Evolutionary conservation across 2,329 filamentous ascomycete genomes (phyloP), one percentile per base, ranked within the genome.

Genomic region (Diaporthe sp.): DNA sequence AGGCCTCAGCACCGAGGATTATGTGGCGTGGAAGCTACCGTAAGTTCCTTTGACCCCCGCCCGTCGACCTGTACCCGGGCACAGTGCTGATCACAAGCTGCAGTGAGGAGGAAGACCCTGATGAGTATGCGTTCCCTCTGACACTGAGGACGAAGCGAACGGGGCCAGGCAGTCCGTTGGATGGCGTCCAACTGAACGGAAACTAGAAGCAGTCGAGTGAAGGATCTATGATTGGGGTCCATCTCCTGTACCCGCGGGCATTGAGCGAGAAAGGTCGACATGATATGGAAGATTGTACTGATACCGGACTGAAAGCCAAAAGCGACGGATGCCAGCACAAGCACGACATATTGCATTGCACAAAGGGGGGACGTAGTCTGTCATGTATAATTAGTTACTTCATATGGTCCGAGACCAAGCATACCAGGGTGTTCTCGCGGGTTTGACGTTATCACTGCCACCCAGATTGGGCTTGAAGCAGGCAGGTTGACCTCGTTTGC

Each of bases 1-100:
- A 83, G 96, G 96, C 1, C 86, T 99, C 78, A 97, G 90, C 85
- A 98, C 97, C 0, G 97, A 99, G 85, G 97, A 99, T 82, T 98
- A 99, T 83, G 95, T 98, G 80, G 94, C 96, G 42, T 99, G 97
- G 97, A 98, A 97, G 86, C 87, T 98, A 74, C 97, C 96, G 94
- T 98, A 90, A 93, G 96, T 95, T 73, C 12, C 68, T 37, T 27
- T 25, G 1, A 12, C n/a, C 63, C n/a, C 44, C 56, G 70, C 70
- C 75, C 2, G 39, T 39, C 27, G 15, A 55, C 35, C 44, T 35
- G 59, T 9, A 39, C 44, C 9, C 15, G 25, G 25, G 12, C 22
- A 47, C 19, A 47, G 22, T 32, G 27, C 44, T 44, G 30, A 59
- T 44, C 61, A 51, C 65, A 50, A 72, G 47, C 50, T 27, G 51